Evolutionary conservation across 228 moss, liverwort and hornwort species (phyloP), one percentile per base, ranked within the genome.

Genomic region (Sphagnum magellanicum): DNA sequence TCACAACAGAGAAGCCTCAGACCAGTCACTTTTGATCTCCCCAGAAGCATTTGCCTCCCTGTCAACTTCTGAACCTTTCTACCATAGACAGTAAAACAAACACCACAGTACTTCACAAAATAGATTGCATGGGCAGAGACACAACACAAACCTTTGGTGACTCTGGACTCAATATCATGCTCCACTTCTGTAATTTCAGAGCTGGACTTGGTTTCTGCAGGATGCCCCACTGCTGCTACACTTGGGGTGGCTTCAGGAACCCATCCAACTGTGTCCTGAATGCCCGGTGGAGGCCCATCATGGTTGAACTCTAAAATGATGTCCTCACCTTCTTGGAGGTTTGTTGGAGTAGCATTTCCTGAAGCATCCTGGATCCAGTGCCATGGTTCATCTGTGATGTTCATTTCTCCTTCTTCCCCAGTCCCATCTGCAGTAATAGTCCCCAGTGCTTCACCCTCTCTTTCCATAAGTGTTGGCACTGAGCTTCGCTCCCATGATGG

Each of bases 291-390:
- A 53, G 84, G 79, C 65, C 89, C 88, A 74, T 88, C 88, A 48
- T 87, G 74, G 67, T 91, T 79, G 58, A 94, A 81, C 71, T 94
- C 91, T 65, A 94, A 74, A 32, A 32, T 32, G 72, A 94, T 67
- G 52, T 86, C 94, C 77, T 93, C 89, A 64, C 94, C 94, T 70
- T 89, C 87, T 5, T 88, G 82, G 71, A 89, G 70, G 47, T 82
- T 81, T 63, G 85, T 83, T 61, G 81, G 79, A n/a, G 83, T 90
- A 53, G 88, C 85, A 77, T 94, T 91, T 71, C 86, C 94, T 64
- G 88, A 73, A 6, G 94, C 90, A 51, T 94, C 89, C 72, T 91
- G 94, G 51, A 94, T 88, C 94, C 91, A 94, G 66, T 86, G 91
- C 94, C 88, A 84, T 60, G 88, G 76, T 67, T 91, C 89, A 70